Evolutionary conservation across 352 stramenopile genomes (phyloP).

Genomic region (Pythium chondricola): DNA sequence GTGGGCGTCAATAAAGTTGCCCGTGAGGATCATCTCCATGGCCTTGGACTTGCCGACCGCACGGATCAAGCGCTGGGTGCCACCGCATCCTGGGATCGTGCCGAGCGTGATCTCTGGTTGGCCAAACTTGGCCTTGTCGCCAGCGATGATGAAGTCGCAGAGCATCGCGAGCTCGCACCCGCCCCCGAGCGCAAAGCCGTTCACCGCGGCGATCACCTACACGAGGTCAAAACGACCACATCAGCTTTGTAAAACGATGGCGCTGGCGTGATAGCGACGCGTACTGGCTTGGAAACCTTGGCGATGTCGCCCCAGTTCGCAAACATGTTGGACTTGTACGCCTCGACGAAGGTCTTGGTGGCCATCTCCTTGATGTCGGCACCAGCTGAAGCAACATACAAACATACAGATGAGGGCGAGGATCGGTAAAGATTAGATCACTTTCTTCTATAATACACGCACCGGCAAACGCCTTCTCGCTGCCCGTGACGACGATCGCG

Average conservation of each 20-base stretch:
- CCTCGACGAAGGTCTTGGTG: slow-evolving; percentile 88
- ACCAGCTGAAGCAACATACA: slow-evolving; percentile 48
- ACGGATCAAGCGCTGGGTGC: slow-evolving; percentile 95
- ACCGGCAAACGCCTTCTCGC: slow-evolving; percentile 93
- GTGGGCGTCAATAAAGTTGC: slow-evolving; percentile 94
- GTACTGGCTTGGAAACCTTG: slow-evolving; percentile 90
- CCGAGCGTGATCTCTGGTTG: slow-evolving; percentile 98
- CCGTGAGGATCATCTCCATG: slow-evolving; percentile 99
- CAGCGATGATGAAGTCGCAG: slow-evolving; percentile 97
- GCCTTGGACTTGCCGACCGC: slow-evolving; percentile 97
- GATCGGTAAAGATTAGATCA: neutral
- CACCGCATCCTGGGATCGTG: slow-evolving; percentile 95
- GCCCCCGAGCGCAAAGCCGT: slow-evolving; percentile 96
- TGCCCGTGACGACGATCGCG: slow-evolving; percentile 96
- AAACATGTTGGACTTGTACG: slow-evolving; percentile 96
- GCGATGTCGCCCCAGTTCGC: slow-evolving; percentile 94
- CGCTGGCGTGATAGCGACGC: slow-evolving; percentile 26
- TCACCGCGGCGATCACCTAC: slow-evolving; percentile 95
- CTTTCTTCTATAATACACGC: slow-evolving; percentile 2
- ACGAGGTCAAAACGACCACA: neutral
- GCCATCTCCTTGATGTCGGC: slow-evolving; percentile 98
- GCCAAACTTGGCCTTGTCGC: slow-evolving; percentile 96
- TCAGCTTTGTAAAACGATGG: neutral
- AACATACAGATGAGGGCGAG: neutral
- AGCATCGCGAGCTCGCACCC: slow-evolving; percentile 99